phyloP scores from a whole-genome alignment of 306 rosid species.

The Glycine soja region DNA sequence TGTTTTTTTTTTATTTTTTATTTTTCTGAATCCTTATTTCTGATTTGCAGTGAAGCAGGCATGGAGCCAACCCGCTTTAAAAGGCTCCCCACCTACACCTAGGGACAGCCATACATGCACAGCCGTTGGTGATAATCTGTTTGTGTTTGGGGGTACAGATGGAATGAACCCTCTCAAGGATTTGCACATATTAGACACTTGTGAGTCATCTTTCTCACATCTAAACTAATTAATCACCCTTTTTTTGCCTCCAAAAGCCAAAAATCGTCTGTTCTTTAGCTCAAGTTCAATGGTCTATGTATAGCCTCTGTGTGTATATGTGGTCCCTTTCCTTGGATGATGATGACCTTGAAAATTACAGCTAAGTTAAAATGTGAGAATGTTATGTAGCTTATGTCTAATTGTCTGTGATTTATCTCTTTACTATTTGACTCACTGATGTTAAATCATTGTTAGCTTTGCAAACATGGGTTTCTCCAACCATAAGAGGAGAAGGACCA shows the following conservation, averaged over 20 bases:
- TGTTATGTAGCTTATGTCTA: constrained; percentile 29
- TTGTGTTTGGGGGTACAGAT: constrained; percentile 97
- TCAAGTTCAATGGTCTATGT: constrained; percentile 33
- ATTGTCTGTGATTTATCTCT: constrained; percentile 5
- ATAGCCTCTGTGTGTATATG: too few species aligned
- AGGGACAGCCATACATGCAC: constrained; percentile 97
- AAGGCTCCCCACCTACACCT: constrained; percentile 82
- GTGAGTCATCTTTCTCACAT: constrained; percentile 60
- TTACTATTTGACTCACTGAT: constrained; percentile 19
- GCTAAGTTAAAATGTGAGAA: constrained; percentile 24
- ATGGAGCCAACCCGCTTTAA: constrained; percentile 83
- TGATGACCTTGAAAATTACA: neutral
- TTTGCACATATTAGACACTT: constrained; percentile 83
- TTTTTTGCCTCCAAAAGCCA: constrained; percentile 25
- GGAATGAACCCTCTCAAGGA: constrained; percentile 89
- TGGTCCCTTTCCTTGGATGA: too few species aligned
- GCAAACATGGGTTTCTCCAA: constrained; percentile 85
- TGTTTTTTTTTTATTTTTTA: constrained; percentile 27
- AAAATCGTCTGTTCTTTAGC: neutral
- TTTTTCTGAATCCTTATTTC: constrained; percentile 43
- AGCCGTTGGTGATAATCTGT: constrained; percentile 79
- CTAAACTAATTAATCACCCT: constrained; percentile 30
- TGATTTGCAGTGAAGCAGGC: constrained; percentile 79
- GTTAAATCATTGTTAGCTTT: constrained; percentile 58
- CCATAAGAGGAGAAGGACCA: constrained; percentile 88